Evolutionary conservation across 1,139 yeast genomes (phyloP).

Genomic region (Schwanniomyces etchellsii): DNA sequence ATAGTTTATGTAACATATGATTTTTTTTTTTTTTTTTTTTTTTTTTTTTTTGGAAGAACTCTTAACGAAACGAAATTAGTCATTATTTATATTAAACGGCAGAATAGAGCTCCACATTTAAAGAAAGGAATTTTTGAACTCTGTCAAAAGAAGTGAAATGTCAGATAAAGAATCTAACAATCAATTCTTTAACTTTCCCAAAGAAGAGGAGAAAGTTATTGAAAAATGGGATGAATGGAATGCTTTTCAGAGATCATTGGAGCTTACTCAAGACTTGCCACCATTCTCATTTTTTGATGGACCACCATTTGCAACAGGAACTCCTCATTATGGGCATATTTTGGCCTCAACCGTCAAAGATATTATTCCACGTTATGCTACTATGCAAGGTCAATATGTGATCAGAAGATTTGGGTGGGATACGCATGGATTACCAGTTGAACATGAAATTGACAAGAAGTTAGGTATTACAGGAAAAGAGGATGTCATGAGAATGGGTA

Average conservation of each 20-base stretch:
- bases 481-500: conserved; percentile 90
- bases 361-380: conserved; percentile 94
- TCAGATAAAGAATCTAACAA: conserved; percentile 22
- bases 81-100: no score
- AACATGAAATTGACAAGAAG: conserved; percentile 97
- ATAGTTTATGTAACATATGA: no score
- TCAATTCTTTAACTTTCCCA: conserved; percentile 61
- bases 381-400: conserved; percentile 94
- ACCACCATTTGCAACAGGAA: conserved; percentile 99
- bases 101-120: no score
- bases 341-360: conserved; percentile 95
- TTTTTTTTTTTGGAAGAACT: no score
- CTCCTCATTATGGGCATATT: conserved; percentile 98
- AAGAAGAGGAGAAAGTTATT: conserved; percentile 79
- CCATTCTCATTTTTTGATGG: conserved; percentile 95
- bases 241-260: conserved; percentile 85
- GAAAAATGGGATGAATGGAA: conserved; percentile 82
- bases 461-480: conserved; percentile 89
- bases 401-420: conserved; percentile 99
- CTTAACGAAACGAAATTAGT: no score
- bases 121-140: no score
- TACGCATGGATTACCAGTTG: conserved; percentile 97
- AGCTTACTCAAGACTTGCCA: conserved; percentile 79
- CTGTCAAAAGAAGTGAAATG: no score
- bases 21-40: no score